phyloP scores from a whole-genome alignment of 2,329 filamentous ascomycete genomes.

The Cordyceps cateniannulata region DNA sequence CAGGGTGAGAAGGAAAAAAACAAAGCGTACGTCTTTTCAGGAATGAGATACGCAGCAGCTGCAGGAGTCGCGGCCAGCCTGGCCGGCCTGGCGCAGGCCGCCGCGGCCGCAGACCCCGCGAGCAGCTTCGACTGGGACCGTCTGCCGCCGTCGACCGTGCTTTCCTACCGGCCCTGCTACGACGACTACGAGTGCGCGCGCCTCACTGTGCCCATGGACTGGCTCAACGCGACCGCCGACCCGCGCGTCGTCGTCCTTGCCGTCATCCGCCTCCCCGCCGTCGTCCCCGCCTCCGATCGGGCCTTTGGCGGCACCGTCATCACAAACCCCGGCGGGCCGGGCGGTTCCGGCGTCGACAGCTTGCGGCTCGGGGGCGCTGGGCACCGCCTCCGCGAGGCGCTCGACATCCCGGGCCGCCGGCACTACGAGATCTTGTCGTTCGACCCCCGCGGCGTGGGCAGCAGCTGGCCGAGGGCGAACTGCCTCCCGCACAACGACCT shows the following conservation, averaged over 20 bases:
- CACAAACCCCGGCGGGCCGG: constrained; percentile 31
- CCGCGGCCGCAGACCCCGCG: background rate
- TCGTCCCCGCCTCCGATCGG: constrained; percentile 24
- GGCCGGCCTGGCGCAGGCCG: background rate
- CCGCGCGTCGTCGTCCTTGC: constrained; percentile 25
- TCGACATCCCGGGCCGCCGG: constrained; percentile 18
- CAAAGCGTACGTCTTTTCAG: too few relatives aligned
- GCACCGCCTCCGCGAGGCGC: constrained; percentile 19
- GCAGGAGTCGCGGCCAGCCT: background rate
- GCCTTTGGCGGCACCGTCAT: constrained; percentile 30
- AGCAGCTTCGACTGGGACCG: constrained; percentile 22
- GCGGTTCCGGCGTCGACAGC: constrained; percentile 26
- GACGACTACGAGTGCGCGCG: constrained; percentile 27
- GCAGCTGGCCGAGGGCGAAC: constrained; percentile 25
- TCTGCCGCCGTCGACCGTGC: constrained; percentile 23
- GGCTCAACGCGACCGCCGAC: constrained; percentile 19
- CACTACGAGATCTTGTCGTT: constrained; percentile 31
- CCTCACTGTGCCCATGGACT: constrained; percentile 31
- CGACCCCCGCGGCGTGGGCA: constrained; percentile 29
- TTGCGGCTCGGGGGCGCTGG: constrained; percentile 16
- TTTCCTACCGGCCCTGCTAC: constrained; percentile 29
- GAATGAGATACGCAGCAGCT: background rate
- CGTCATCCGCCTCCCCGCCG: constrained; percentile 26
- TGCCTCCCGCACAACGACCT: constrained; percentile 24
- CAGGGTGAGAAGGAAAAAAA: background rate